Evolutionary conservation across 2,329 filamentous ascomycete species (phyloP), one percentile per base, ranked within the genome.

Genomic region (Penicillium hordei): DNA sequence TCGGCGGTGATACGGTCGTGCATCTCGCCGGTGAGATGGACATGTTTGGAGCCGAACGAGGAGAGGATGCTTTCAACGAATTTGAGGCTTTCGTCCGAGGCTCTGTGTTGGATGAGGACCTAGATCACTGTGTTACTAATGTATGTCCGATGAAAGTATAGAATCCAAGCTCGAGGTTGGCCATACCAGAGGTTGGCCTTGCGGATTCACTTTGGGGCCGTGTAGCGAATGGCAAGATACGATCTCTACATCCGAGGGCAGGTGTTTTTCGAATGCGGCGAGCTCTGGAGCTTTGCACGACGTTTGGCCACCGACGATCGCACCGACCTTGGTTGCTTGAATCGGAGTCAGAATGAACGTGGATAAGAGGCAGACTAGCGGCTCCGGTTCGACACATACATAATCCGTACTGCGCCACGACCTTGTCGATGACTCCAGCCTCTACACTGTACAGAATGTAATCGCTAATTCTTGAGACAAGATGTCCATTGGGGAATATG

Each of bases 361-460:
- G 42, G 44, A 21, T 48, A 42, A 50, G 42, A 34, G 29, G 38
- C 43, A 48, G 42, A 53, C 53, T 39, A 43, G 40, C 45, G 33
- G 48, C 48, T 33, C 58, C 60, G 56, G 39, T 57, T 64, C 25
- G 49, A 60, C 44, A 76, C 88, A 81, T 91, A 96, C 92, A 97
- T 68, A 93, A 93, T 63, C 93, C 94, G 76, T 91, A 99, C 69
- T 89, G 82, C 62, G 88, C 89, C 70, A 97, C 94, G 68, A 97
- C 90, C 65, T 83, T 84, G 73, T 91, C 89, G 75, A 99, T 96
- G 65, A 88, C 85, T 68, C 92, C 91, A 61, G 94, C 94, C 78
- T 97, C 93, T 76, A 99, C 94, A 77, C 90, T 96, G 83, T 99
- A 99, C 74, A 99, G 92, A 79, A 97, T 96, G 77, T 93, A 97